Base-by-base conservation (phyloP, 148 eudicot species). In the Rhododendron molle region DNA sequence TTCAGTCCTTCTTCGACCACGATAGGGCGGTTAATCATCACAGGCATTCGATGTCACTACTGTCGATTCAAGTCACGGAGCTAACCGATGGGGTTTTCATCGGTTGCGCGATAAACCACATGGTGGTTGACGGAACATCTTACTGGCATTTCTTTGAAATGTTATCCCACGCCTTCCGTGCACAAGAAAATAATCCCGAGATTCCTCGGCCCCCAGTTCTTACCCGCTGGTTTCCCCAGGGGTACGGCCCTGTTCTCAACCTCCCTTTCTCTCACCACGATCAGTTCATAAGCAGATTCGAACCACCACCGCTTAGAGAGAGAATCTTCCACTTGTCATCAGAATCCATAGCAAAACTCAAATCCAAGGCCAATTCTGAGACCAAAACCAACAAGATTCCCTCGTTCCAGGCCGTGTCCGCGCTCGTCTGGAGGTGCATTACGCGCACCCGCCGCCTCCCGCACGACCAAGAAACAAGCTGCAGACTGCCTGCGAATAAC, bases 251-350 rank as follows among this genome's bases (percentile, higher is more conserved):
- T 1, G 49, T 83, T 32, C 20, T 86, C 8, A 72, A 20, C 26
- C 88, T 88, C 10, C 88, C 90, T 13, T 88, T 71, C 58, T 79
- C 85, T 5, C 86, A 88, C 79, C 88, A 80, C 28, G 85, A 88
- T 84, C 78, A 88, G 32, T 88, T 88, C 83, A 76, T 81, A 1
- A 46, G 32, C 20, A 76, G 88, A 60, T 74, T 83, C 20, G 71
- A 88, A 30, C n/a, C 86, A 0, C 85, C 90, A 12, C 38, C 8
- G 18, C 26, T 84, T 13, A 86, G 78, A 72, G 90, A 88, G 36
- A 88, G 88, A 85, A n/a, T 88, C 28, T 88, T 88, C 83, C 86
- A 88, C 60, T 80, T 86, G 43, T 86, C 88, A 56, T 18, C 86
- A 0, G 69, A 80, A 34, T 60, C 86, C 21, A 18, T 86, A 8